phyloP scores from a whole-genome alignment of 225 moss, liverwort and hornwort species.

The Physcomitrellopsis africana region DNA sequence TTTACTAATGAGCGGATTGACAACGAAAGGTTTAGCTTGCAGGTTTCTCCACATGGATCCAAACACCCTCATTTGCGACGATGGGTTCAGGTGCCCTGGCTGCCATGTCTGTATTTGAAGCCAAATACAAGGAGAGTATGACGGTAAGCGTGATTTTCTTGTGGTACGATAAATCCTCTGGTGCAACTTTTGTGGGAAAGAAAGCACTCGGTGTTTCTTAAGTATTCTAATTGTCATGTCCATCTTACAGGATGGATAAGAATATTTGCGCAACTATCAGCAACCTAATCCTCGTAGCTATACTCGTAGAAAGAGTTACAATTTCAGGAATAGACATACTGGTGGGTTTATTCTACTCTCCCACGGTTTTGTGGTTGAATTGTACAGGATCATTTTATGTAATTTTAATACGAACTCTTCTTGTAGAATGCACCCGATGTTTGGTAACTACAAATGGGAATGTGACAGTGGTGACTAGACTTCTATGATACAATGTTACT shows the following conservation, averaged over 20 bases:
- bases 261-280: constrained; percentile 81
- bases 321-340: constrained; percentile 75
- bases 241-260: constrained; percentile 58
- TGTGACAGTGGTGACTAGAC: too few relatives aligned
- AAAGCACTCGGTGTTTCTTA: too few relatives aligned
- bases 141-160: constrained; percentile 37
- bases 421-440: too few relatives aligned
- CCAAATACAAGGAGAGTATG: constrained; percentile 81
- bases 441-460: too few relatives aligned
- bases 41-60: constrained; percentile 97
- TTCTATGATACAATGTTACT: too few relatives aligned
- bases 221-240: not conserved
- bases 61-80: constrained; percentile 76
- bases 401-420: too few relatives aligned
- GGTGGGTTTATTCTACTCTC: constrained; percentile 27
- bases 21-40: constrained; percentile 6
- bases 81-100: constrained; percentile 90
- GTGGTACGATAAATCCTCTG: too few relatives aligned
- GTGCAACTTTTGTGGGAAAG: too few relatives aligned
- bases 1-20: constrained; percentile 11
- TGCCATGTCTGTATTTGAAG: constrained; percentile 85
- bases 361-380: too few relatives aligned
- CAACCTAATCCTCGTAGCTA: constrained; percentile 89
- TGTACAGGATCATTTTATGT: too few relatives aligned
- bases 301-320: constrained; percentile 72